phyloP scores from a whole-genome alignment of 495 filamentous ascomycete genomes.

The Tuber indicum region DNA sequence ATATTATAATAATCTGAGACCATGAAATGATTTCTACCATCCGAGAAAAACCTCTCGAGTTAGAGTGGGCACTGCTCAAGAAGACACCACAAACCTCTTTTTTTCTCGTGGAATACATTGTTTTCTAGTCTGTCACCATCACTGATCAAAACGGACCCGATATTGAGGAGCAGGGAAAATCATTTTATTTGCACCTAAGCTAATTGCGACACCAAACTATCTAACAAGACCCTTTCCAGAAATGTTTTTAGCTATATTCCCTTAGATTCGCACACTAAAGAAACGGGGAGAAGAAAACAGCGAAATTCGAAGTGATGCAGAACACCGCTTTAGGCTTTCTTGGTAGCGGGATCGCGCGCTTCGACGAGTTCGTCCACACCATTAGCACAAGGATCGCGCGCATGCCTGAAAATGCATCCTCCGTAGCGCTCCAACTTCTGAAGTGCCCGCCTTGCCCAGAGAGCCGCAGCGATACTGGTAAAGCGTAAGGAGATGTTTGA shows the following conservation, averaged over 20 bases:
- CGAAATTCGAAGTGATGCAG: background rate
- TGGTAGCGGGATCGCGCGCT: background rate
- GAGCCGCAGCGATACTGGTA: background rate
- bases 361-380: conserved; percentile 1
- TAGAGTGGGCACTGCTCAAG: background rate
- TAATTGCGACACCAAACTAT: background rate
- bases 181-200: background rate
- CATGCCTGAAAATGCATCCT: background rate
- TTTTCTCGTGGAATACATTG: background rate
- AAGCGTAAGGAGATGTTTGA: background rate
- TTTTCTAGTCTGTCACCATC: background rate
- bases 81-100: background rate
- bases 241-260: background rate
- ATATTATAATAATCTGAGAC: too few species aligned
- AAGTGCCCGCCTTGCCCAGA: background rate
- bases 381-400: background rate
- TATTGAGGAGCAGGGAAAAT: background rate
- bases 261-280: background rate
- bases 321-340: background rate
- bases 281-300: background rate
- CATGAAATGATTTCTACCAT: background rate
- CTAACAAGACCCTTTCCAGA: background rate
- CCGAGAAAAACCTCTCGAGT: too few species aligned
- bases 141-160: background rate
- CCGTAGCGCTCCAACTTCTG: background rate